These are phyloP conservation scores for Elasticomyces elasticus DNA, from an alignment of 495 filamentous ascomycete genomes.

Conservation along the genomic window DNA sequence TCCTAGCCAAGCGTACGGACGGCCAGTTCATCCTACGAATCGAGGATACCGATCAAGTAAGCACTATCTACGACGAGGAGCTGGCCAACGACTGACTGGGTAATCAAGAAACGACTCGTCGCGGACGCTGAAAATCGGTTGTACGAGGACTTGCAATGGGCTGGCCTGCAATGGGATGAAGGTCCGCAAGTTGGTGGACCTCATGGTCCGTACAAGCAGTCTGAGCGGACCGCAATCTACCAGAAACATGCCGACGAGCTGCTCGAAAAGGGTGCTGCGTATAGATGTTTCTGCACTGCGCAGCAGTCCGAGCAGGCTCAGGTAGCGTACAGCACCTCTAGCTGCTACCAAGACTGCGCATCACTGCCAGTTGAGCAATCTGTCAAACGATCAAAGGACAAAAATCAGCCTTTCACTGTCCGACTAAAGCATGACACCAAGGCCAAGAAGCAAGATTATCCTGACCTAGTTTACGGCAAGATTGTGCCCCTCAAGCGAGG, in stretches of 20 bases:
- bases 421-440: slow-evolving; percentile 54
- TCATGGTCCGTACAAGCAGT: slow-evolving; percentile 81
- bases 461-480: slow-evolving; percentile 65
- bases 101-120: slow-evolving; percentile 61
- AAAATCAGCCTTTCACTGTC: slow-evolving; percentile 57
- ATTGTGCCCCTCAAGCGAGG: slow-evolving; percentile 36
- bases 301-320: slow-evolving; percentile 60
- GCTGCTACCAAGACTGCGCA: slow-evolving; percentile 50
- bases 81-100: slow-evolving; percentile 27
- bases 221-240: slow-evolving; percentile 69
- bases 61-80: slow-evolving; percentile 10
- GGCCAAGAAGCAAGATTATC: slow-evolving; percentile 45
- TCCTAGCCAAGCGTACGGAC: slow-evolving; percentile 74
- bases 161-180: slow-evolving; percentile 89
- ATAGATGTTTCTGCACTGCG: slow-evolving; percentile 83
- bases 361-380: slow-evolving; percentile 57
- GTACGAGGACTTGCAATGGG: slow-evolving; percentile 74
- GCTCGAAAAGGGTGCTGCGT: slow-evolving; percentile 61
- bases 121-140: slow-evolving; percentile 65
- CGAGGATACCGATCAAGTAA: slow-evolving; percentile 91
- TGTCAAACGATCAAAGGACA: slow-evolving; percentile 48
- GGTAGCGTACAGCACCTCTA: slow-evolving; percentile 36
- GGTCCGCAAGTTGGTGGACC: slow-evolving; percentile 74
- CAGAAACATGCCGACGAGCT: slow-evolving; percentile 59
- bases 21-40: slow-evolving; percentile 89